Evolutionary conservation across 257 asterid genomes (phyloP).

Genomic region (Nicotiana otophora): DNA sequence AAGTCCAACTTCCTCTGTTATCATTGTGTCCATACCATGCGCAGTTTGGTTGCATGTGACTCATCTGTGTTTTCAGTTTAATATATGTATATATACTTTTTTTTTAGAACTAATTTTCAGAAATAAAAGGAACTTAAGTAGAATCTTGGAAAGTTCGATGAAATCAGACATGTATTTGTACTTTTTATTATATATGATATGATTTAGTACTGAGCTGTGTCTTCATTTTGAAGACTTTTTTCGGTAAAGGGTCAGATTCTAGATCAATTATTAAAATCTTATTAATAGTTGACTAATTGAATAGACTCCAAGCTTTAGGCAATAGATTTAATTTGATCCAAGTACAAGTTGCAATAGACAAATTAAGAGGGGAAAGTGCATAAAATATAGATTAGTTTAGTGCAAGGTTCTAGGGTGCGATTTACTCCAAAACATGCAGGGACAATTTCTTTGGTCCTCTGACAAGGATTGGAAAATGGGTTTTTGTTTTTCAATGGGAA

Average conservation of each 20-base stretch:
- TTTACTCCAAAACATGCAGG: slow-evolving; percentile 38
- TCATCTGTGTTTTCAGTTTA: neutral
- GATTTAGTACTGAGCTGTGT: slow-evolving; percentile 24
- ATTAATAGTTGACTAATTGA: slow-evolving; percentile 40
- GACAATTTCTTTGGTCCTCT: slow-evolving; percentile 18
- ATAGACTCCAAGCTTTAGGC: slow-evolving; percentile 11
- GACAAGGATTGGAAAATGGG: slow-evolving; percentile 36
- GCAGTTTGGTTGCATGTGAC: slow-evolving; percentile 43
- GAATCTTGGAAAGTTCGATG: slow-evolving; percentile 17
- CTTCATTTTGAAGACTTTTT: slow-evolving; percentile 37
- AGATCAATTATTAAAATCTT: slow-evolving; percentile 12
- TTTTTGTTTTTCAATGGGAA: slow-evolving; percentile 12
- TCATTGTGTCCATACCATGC: slow-evolving; percentile 70
- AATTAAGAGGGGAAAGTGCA: slow-evolving; percentile 3
- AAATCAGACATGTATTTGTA: slow-evolving; percentile 4
- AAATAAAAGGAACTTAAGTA: neutral
- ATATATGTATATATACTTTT: neutral
- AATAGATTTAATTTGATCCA: neutral
- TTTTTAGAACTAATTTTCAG: no score
- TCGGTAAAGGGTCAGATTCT: slow-evolving; percentile 35
- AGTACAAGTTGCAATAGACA: slow-evolving; percentile 25
- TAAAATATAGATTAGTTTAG: neutral
- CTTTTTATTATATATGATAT: slow-evolving; percentile 7
- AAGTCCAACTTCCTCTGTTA: slow-evolving; percentile 26
- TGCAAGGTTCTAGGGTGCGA: slow-evolving; percentile 21